Evolutionary conservation across 768 basidiomycete species (phyloP), one percentile per base, ranked within the genome.

Genomic region (Amanita inopinata): DNA sequence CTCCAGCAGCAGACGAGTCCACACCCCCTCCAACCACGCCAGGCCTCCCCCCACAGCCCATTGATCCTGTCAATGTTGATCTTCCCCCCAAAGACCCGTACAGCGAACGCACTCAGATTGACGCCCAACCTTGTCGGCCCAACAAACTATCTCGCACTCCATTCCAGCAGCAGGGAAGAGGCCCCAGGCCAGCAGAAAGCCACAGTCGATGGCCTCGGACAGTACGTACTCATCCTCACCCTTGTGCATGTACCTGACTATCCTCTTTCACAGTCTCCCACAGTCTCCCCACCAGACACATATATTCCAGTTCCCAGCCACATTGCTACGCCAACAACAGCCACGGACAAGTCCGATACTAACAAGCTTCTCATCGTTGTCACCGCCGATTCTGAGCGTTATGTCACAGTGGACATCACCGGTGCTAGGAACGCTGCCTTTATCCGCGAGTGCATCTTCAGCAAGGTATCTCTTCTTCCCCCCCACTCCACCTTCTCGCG

Each of bases 361-460:
- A 66, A 66, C 24, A 64, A 61, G 40, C 62, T 69, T 41, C 60
- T 71, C 33, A 79, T 85, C 51, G 73, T 83, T 46, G 86, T 83
- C 46, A 88, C 86, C 14, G 64, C 71, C 20, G 84, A 88, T 58
- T 78, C 80, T n/a, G 84, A 87, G 48, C 73, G 78, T 46, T 80
- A 80, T 60, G 73, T 73, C 36, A 67, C 75, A 17, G 83, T 90
- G 31, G 80, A 84, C 42, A 75, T 90, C 49, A 78, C 74, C 24
- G 70, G 71, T 23, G 80, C 82, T 14, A 71, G 66, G 46, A 73
- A 67, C 56, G 74, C 80, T 27, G 73, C 75, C 9, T 77, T 74
- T 54, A 83, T 90, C 49, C 76, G 85, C 50, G 86, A 89, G 57
- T 74, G 80, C 40, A 84, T 90, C 23, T 84, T 86, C 50, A 75